Base-by-base conservation (phyloP, 2,329 filamentous ascomycete species). In the Penicillium occitanis region DNA sequence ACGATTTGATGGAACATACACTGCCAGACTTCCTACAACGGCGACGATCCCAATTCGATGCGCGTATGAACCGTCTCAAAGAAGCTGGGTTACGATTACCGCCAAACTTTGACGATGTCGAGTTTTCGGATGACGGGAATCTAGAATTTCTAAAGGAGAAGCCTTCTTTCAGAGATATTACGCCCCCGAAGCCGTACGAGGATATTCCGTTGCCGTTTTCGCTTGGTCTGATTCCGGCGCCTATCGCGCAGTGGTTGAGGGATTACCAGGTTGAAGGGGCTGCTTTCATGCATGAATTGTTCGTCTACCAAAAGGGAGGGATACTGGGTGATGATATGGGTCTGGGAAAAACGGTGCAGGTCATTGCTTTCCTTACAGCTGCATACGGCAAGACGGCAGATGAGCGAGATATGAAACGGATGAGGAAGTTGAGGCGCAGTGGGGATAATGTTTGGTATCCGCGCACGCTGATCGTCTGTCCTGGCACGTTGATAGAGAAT, bases 291-390 rank as follows among this genome's bases (percentile, higher is more conserved):
- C 93, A 98, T 75, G 87, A 91, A 67, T 85, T 91, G 25, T 98
- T 98, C 74, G 90, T 97, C 3, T 94, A 92, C 70, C 95, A 99
- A 73, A 90, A 90, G 71, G 95, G 95, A 0, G 92, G 91, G 1
- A 91, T 99, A 25, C 84, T 99, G 0, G 93, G 94, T 2, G 95
- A 99, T 74, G 95, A 99, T 73, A 99, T 99, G 95, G 95, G 95
- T 22, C 79, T 99, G 37, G 95, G 95, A 0, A 99, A 99, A 78
- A 99, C 95, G 0, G 92, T 99, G 2, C 95, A 99, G 77, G 92
- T 99, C 30, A 95, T 93, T 66, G 91, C 93, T 0, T 98, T 99
- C 70, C 82, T 99, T 25, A 91, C 92, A 0, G 92, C 89, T 0
- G 93, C 93, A 0, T 99, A 97, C 75, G 95, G 95, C 7, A 99